These are phyloP conservation scores for Cryptomeria japonica DNA, from an alignment of 75 land plant genomes.

Conservation along the genomic window DNA sequence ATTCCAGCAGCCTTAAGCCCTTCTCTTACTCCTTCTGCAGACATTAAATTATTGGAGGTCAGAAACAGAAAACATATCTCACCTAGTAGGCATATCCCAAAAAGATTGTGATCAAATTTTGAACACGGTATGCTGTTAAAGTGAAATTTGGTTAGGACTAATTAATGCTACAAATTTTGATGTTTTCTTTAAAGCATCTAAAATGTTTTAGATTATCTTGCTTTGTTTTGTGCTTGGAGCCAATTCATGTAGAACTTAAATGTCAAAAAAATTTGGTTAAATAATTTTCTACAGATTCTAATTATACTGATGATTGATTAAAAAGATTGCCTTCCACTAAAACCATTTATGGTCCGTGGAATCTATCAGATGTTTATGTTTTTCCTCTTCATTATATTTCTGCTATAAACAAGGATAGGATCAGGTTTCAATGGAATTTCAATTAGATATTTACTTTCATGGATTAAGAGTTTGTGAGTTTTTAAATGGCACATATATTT, in stretches of 20 bases:
- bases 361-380: not conserved
- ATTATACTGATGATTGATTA: not conserved
- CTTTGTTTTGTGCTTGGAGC: not conserved
- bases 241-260: not conserved
- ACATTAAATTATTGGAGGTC: not conserved
- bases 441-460: not conserved
- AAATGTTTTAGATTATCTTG: not conserved
- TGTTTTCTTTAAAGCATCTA: not conserved
- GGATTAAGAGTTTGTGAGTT: too few species aligned
- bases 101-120: not conserved
- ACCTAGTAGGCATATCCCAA: not conserved
- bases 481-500: not conserved
- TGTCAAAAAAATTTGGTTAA: not conserved
- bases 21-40: slow-evolving; percentile 62
- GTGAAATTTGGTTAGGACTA: not conserved
- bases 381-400: not conserved
- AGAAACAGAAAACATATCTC: not conserved
- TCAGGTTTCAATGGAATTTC: not conserved
- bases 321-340: not conserved
- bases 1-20: slow-evolving; percentile 69
- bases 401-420: not conserved
- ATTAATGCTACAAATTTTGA: not conserved
- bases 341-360: not conserved
- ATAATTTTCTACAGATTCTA: not conserved
- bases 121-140: not conserved